A percentile compares a stretch with the other conserved stretches of the same genome.
phyloP scores from a whole-genome alignment of 441 rosid species.

The Syzygium malaccense region DNA sequence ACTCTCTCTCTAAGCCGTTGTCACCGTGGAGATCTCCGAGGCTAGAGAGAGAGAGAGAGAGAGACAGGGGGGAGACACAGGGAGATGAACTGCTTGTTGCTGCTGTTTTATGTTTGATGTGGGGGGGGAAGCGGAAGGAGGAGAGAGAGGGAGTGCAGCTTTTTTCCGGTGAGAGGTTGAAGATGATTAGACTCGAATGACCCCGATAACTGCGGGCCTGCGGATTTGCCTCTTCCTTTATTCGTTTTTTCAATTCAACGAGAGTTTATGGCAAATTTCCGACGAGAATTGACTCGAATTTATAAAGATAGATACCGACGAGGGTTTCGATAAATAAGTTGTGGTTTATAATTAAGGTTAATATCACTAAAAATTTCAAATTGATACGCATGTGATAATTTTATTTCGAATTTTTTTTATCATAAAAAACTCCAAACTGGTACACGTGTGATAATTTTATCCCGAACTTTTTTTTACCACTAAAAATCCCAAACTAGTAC shows the following conservation, averaged over 20 bases:
- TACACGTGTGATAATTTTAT: no score
- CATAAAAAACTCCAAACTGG: no score
- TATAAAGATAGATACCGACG: fast-evolving
- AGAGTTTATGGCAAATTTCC: no score
- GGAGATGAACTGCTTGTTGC: no score
- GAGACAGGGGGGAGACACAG: not conserved
- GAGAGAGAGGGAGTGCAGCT: not conserved
- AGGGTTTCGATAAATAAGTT: not conserved
- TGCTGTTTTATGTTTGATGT: no score
- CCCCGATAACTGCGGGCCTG: not conserved
- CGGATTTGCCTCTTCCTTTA: not conserved
- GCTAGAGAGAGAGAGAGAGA: not conserved
- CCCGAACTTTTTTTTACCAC: no score
- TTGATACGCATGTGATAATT: no score
- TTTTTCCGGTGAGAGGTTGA: not conserved
- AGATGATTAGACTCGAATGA: not conserved
- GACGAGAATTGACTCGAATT: no score
- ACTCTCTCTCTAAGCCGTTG: not conserved
- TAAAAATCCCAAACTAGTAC: no score
- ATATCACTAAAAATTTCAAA: no score
- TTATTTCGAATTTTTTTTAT: no score
- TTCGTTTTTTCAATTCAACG: no score
- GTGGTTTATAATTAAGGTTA: not conserved
- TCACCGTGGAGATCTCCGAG: not conserved
- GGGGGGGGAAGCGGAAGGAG: not conserved